Percentiles rank a stretch among this genome's conserved stretches.
These are phyloP conservation scores for Ehretia macrophylla DNA, from an alignment of 257 asterid genomes.

Conservation along the genomic window DNA sequence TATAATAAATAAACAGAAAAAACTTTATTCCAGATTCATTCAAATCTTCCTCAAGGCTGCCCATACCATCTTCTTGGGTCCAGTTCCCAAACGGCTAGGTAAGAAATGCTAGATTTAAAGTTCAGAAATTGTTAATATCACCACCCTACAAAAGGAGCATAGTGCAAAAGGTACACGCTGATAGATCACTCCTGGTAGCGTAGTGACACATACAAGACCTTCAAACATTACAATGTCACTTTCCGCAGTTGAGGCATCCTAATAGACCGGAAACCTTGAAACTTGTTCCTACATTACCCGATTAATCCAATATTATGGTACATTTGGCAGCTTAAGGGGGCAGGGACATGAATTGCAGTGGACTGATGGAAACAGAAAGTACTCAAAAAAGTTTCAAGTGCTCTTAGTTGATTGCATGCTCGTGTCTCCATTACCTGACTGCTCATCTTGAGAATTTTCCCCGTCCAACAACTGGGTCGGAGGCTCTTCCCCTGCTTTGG, in stretches of 20 bases:
- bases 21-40: no score
- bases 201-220: slow-evolving; percentile 1
- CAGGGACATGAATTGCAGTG: slow-evolving; percentile 14
- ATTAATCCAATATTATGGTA: slow-evolving; percentile 26
- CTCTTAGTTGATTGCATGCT: slow-evolving; percentile 20
- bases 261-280: slow-evolving; percentile 41
- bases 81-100: neutral
- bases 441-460: slow-evolving; percentile 7
- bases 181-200: neutral
- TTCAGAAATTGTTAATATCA: neutral
- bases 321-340: slow-evolving; percentile 14
- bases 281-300: slow-evolving; percentile 38
- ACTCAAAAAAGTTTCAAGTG: slow-evolving; percentile 2
- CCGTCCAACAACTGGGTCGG: slow-evolving; percentile 22
- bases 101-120: neutral
- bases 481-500: slow-evolving; percentile 1
- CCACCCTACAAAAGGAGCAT: neutral
- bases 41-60: no score
- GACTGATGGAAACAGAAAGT: slow-evolving; percentile 3
- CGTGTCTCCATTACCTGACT: slow-evolving; percentile 24
- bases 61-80: neutral
- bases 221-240: slow-evolving; percentile 26
- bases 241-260: slow-evolving; percentile 52
- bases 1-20: no score
- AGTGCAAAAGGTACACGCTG: neutral